phyloP scores from a whole-genome alignment of 192 early-diverging fungal genomes.

The Radiomyces spectabilis region DNA sequence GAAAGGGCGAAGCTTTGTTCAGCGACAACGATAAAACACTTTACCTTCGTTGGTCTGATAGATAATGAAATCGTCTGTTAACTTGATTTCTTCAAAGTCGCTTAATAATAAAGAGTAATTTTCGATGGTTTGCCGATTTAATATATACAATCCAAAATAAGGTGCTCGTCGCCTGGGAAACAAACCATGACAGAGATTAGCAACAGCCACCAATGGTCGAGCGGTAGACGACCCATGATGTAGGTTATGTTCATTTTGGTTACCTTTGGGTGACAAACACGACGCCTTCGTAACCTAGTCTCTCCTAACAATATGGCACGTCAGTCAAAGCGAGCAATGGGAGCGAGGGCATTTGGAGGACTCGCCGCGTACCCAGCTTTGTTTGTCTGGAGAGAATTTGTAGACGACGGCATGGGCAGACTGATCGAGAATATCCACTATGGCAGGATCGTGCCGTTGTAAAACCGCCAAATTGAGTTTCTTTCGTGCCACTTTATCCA shows the following conservation, averaged over 20 bases:
- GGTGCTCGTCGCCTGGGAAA: constrained; percentile 39
- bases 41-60: constrained; percentile 65
- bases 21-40: not conserved
- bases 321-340: not conserved
- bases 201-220: not conserved
- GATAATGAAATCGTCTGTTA: constrained; percentile 82
- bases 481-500: constrained; percentile 57
- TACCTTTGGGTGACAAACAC: constrained; percentile 82
- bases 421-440: constrained; percentile 73
- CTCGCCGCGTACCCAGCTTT: constrained; percentile 68
- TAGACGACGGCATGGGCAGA: constrained; percentile 87
- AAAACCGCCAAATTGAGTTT: constrained; percentile 79
- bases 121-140: constrained; percentile 83
- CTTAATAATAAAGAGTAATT: constrained; percentile 67
- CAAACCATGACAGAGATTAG: not conserved
- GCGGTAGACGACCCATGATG: not conserved
- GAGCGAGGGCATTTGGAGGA: too few relatives aligned
- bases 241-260: not conserved
- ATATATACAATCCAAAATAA: constrained; percentile 72
- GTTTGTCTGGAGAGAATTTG: constrained; percentile 63
- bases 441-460: constrained; percentile 71
- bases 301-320: constrained; percentile 50
- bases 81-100: constrained; percentile 68
- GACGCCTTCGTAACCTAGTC: constrained; percentile 85
- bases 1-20: not conserved